Conservation (phyloP, 2,329 filamentous ascomycete species). For the Xylariales sp. region DNA sequence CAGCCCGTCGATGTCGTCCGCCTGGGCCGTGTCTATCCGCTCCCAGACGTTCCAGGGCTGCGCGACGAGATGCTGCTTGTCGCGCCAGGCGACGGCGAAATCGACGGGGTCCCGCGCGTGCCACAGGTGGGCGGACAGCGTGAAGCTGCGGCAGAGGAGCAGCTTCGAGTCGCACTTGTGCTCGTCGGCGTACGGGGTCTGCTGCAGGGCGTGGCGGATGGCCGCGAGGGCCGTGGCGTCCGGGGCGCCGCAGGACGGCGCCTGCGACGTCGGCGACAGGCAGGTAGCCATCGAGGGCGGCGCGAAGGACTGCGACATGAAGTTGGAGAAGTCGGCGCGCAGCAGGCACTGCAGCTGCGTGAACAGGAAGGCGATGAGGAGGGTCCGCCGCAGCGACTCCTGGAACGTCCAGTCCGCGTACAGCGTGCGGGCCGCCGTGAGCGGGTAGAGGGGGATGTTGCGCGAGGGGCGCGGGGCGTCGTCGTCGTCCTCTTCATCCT, state of each 20-base stretch:
- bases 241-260: not conserved
- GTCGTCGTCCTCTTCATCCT: not conserved
- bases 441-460: slow-evolving; percentile 34
- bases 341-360: slow-evolving; percentile 31
- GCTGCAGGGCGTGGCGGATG: slow-evolving; percentile 15
- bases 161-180: slow-evolving; percentile 20
- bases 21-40: slow-evolving; percentile 6
- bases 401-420: slow-evolving; percentile 38
- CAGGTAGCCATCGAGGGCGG: not conserved
- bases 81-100: slow-evolving; percentile 39
- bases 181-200: not conserved
- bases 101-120: slow-evolving; percentile 32
- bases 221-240: slow-evolving; percentile 17
- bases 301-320: not conserved
- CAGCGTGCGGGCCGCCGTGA: slow-evolving; percentile 30
- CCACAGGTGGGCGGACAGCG: slow-evolving; percentile 41
- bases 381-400: slow-evolving; percentile 36
- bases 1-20: slow-evolving; percentile 37
- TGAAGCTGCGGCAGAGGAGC: slow-evolving; percentile 33
- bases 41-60: slow-evolving; percentile 27
- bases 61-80: slow-evolving; percentile 30
- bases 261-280: no score
- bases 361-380: slow-evolving; percentile 33
- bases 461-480: not conserved
- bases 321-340: slow-evolving; percentile 27